Base-by-base conservation (phyloP, 306 rosid species). In the Citrullus colocynthis region DNA sequence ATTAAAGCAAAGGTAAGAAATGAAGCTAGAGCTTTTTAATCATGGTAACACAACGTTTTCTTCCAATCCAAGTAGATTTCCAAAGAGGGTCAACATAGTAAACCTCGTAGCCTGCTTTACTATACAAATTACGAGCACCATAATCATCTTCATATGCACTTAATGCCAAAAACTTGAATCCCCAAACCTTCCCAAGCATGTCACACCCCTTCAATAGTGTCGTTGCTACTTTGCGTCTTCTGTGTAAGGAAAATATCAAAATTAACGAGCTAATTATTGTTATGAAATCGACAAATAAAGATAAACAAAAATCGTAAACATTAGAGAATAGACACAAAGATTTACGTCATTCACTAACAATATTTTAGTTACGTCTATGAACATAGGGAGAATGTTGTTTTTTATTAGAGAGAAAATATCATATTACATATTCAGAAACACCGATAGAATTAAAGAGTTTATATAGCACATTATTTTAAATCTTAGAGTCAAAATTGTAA, bases 111-210 rank as follows among this genome's bases (percentile, higher is more conserved):
- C 98, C 98, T 9, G 97, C 96, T 79, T 87, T 88, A 18, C 88
- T 11, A 48, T 94, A 92, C 88, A 90, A 66, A 83, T 83, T 82
- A 11, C 96, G 85, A 45, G 98, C 97, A 11, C 97, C 97, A 15
- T 69, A 37, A 75, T 94, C 98, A 39, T 91, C 98, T 78, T 91
- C 97, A 41, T 94, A 90, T 7, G 97, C 98, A 49, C 97, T 64
- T 42, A 94, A 89, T 4, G 85, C 97, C 55, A 91, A 88, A 84
- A 78, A 89, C 81, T 85, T 81, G 66, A 81, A 80, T 45, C 97
- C 98, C 98, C 98, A 91, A 52, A 83, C 30, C 15, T 30, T 48
- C 1, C 93, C 86, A 21, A 94, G 80, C 78, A 67, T 66, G 69
- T 91, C 96, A 48, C 97, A 89, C 1, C 90, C 97, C 81, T 88